Evolutionary conservation across 345 rosid species (phyloP), one percentile per base, ranked within the genome.

Genomic region (Zanthoxylum bungeanum): DNA sequence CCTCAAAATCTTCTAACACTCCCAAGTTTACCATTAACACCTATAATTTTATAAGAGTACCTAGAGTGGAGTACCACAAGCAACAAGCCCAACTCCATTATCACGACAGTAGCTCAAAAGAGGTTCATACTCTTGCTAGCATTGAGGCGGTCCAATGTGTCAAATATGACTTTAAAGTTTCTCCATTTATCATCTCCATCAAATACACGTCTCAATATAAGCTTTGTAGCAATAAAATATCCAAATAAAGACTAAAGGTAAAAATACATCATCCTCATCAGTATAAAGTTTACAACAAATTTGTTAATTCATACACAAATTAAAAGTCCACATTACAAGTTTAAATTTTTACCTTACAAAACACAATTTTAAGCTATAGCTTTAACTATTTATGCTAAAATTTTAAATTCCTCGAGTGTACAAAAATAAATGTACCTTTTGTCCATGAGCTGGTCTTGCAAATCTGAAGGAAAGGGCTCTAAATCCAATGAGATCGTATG

Each of bases 91-190:
- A 73, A 91, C 74, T 31, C 82, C 80, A 71, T 93, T 84, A 52
- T 90, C 94, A 0, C 93, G 91, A 71, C 98, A 93, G 72, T 86
- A 93, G 64, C 66, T 88, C 74, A 93, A 76, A 1, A 93, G 85
- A 83, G 93, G 96, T 79, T 93, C 96, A 42, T 88, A 88, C 55
- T 93, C 97, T 79, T 80, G 90, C 98, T 97, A 93, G 25, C 80
- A 84, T 64, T 84, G 84, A 69, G 85, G 72, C 0, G 93, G 85
- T n/a, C 98, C 93, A 91, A 74, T 93, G 92, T 5, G 82, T 75
- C 24, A 80, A 74, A 63, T 57, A 84, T 60, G 90, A 79, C 79
- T 88, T 91, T 76, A 94, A 65, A 21, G 76, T 66, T 63, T 86
- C 96, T 73, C 85, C 96, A 51, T 87, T 95, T 2, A 87, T 88